These are phyloP conservation scores for Verticillium nonalfalfae DNA, from an alignment of 2,329 filamentous ascomycete species.

Conservation along the genomic window DNA sequence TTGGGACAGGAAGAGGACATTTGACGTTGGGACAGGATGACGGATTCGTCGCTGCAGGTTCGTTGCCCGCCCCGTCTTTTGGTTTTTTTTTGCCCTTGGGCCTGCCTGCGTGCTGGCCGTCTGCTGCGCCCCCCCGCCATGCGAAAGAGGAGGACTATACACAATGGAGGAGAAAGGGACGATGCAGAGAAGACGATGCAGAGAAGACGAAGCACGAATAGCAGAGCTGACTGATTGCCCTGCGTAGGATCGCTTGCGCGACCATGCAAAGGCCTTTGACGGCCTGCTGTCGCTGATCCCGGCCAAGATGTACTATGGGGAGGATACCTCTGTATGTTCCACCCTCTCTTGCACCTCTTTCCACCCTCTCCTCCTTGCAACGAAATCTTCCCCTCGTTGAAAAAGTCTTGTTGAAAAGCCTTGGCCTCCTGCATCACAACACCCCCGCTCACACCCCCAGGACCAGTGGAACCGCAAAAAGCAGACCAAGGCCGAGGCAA, in stretches of 20 bases:
- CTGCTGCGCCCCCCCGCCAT: conserved; percentile 6
- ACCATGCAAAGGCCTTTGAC: conserved; percentile 70
- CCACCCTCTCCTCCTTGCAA: background rate
- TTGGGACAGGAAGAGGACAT: no score
- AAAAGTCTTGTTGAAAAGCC: background rate
- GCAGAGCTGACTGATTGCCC: background rate
- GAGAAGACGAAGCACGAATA: no score
- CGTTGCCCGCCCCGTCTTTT: no score
- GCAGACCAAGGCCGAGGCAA: conserved; percentile 85
- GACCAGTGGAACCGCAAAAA: conserved; percentile 95
- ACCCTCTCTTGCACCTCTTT: conserved; percentile 4
- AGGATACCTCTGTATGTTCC: conserved; percentile 71
- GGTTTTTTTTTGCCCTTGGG: no score
- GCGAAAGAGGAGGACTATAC: background rate
- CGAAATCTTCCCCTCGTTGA: background rate
- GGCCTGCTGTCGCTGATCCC: conserved; percentile 83
- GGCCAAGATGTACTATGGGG: conserved; percentile 83
- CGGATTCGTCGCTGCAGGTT: conserved; percentile 40
- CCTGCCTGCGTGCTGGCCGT: conserved; percentile 15
- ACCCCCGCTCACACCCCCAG: conserved; percentile 40
- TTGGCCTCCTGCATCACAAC: no score
- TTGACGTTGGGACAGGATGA: conserved; percentile 27
- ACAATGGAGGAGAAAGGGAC: no score
- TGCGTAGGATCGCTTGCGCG: conserved; percentile 14
- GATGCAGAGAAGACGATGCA: no score